Conservation (phyloP, 2,329 filamentous ascomycete species). For the Pseudohalonectria lignicola region DNA sequence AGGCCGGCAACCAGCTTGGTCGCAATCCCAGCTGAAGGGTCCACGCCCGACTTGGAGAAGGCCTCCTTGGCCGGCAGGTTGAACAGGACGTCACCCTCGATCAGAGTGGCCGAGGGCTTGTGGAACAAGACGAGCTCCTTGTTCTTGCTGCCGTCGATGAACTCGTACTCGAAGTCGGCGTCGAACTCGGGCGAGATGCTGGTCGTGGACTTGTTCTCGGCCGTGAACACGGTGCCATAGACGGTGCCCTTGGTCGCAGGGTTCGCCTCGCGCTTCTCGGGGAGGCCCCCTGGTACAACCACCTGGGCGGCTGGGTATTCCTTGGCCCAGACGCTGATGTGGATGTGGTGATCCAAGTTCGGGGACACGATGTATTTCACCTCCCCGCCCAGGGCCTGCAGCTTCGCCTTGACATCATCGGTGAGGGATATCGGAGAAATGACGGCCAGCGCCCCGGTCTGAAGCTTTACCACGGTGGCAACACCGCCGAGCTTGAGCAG, state of each 20-base stretch:
- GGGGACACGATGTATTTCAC: slow-evolving; percentile 54
- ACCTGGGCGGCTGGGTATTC: slow-evolving; percentile 51
- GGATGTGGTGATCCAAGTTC: slow-evolving; percentile 58
- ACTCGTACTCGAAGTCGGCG: slow-evolving; percentile 52
- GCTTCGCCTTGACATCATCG: slow-evolving; percentile 37
- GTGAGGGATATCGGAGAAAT: slow-evolving; percentile 57
- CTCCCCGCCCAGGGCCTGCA: slow-evolving; percentile 33
- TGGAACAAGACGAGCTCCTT: not conserved
- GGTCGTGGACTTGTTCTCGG: slow-evolving; percentile 8
- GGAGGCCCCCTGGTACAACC: slow-evolving; percentile 52
- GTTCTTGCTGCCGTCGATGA: slow-evolving; percentile 23
- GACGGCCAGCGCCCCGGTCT: slow-evolving; percentile 49
- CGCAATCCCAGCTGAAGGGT: not conserved
- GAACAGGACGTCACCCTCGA: not conserved
- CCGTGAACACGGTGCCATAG: slow-evolving; percentile 3
- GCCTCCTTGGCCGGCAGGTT: not conserved
- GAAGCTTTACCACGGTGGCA: slow-evolving; percentile 53
- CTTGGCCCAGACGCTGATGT: slow-evolving; percentile 51
- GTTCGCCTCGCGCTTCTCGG: slow-evolving; percentile 44
- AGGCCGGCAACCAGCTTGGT: not conserved
- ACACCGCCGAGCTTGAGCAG: slow-evolving; percentile 55
- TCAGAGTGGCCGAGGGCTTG: not conserved
- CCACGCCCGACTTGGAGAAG: not conserved
- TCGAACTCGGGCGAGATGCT: slow-evolving; percentile 50
- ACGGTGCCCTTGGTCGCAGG: not conserved